Evolutionary conservation across 179 eudicot genomes (phyloP).

Genomic region (Amaranthus tricolor): DNA sequence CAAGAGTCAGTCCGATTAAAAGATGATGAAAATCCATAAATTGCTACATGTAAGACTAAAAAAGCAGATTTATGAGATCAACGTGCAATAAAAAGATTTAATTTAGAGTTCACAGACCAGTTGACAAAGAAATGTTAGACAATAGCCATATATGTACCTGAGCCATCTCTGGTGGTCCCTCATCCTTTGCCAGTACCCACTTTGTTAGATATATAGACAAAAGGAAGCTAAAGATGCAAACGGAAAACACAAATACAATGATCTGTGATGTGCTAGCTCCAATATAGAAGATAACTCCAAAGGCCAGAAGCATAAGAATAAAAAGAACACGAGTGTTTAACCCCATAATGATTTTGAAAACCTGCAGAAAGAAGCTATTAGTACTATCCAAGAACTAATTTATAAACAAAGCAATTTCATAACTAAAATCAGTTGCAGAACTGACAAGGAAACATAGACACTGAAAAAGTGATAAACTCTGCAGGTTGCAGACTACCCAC

Average conservation of each 20-base stretch:
- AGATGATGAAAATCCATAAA: not conserved
- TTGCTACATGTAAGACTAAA: not conserved
- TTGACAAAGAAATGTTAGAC: not conserved
- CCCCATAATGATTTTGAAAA: conserved; percentile 73
- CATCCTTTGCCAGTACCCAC: conserved; percentile 98
- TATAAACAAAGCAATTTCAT: not conserved
- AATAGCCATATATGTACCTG: conserved; percentile 49
- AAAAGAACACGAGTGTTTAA: conserved; percentile 71
- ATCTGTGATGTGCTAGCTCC: conserved; percentile 94
- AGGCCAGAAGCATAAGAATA: conserved; percentile 65
- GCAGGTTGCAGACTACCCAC: not conserved
- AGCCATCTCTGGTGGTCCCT: conserved; percentile 98
- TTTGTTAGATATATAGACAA: conserved; percentile 75
- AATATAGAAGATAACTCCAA: conserved; percentile 75
- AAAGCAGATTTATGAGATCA: not conserved
- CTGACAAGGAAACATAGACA: not conserved
- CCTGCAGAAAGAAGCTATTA: conserved; percentile 50
- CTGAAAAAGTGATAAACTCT: not conserved
- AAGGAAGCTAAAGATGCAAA: conserved; percentile 86
- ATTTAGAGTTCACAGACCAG: too few relatives aligned
- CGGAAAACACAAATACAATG: conserved; percentile 81
- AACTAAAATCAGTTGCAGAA: not conserved
- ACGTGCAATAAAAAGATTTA: not conserved
- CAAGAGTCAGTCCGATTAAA: not conserved
- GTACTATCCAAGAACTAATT: conserved; percentile 4